Base-by-base conservation (phyloP, 2,329 filamentous ascomycete species). In the Epichloe sp. region DNA sequence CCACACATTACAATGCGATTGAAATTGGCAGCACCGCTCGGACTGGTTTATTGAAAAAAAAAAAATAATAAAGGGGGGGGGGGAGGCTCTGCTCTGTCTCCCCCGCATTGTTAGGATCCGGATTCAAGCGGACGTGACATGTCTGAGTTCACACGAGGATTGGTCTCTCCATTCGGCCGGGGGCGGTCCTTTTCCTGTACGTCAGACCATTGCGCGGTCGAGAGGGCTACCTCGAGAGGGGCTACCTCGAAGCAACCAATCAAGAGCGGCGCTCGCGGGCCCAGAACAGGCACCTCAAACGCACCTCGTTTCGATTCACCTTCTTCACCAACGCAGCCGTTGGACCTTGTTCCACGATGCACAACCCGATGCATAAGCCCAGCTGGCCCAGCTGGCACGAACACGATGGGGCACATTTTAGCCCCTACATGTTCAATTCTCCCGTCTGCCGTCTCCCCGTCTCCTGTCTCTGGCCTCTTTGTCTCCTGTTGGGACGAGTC, bases 271-370 rank as follows among this genome's bases (percentile, higher is more conserved):
- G n/a, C 5, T 21, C 5, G 14, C 26, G 23, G 19, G 19, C 14
- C 21, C 48, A 42, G 8, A 14, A 14, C 50, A n/a, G n/a, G n/a
- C 19, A 23, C 21, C 44, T 49, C 51, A 52, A 52, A 52, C 51
- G 48, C 43, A 37, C 26, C 36, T 38, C n/a, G 51, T 52, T 49
- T 52, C 51, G 51, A 41, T 23, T 23, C 34, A 15, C 8, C 44
- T 47, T 51, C 23, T 40, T 43, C 36, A 49, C 47, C 51, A 35
- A 12, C 23, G 15, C 41, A 40, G 36, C 43, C 21, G 26, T 38
- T 7, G 21, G 12, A 4, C 46, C 37, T 31, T 37, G 15, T 40
- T 40, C 36, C 21, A 35, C 4, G n/a, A 35, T 46, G n/a, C 44
- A 19, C n/a, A 10, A 14, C 31, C 31, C 4, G n/a, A 35, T 46